Conservation (phyloP, 495 filamentous ascomycete genomes). For the Xylaria bambusicola region DNA sequence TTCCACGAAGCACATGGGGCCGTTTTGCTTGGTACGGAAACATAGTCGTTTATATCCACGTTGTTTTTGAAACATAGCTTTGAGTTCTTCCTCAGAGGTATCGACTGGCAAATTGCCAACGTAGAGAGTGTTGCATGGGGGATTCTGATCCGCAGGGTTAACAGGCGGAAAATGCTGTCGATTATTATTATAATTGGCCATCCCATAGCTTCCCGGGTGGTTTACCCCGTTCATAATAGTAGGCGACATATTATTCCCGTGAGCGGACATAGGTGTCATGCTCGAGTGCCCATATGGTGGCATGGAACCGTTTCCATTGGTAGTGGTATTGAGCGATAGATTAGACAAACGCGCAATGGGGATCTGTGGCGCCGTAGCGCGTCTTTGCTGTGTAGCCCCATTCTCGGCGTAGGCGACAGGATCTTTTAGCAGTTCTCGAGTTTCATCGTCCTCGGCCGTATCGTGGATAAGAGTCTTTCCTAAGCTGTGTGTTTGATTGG, state of each 20-base stretch:
- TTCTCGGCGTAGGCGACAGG: constrained; percentile 82
- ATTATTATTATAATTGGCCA: constrained; percentile 51
- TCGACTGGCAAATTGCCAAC: constrained; percentile 94
- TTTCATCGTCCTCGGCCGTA: constrained; percentile 76
- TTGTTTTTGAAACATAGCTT: constrained; percentile 90
- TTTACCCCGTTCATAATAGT: constrained; percentile 49
- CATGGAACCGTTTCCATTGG: constrained; percentile 48
- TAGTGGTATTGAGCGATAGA: constrained; percentile 64
- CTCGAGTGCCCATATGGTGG: constrained; percentile 52
- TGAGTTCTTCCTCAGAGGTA: constrained; percentile 94
- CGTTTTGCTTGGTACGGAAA: constrained; percentile 97
- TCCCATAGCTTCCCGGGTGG: constrained; percentile 53
- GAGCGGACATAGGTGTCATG: constrained; percentile 47
- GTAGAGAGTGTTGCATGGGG: constrained; percentile 96
- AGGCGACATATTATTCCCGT: constrained; percentile 63
- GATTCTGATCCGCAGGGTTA: constrained; percentile 96
- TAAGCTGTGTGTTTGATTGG: constrained; percentile 67
- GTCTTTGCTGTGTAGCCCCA: constrained; percentile 62
- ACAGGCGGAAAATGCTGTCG: constrained; percentile 77
- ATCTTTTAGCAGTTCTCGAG: constrained; percentile 79
- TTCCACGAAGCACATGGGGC: constrained; percentile 99
- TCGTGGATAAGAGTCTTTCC: constrained; percentile 88
- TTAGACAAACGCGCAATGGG: constrained; percentile 70
- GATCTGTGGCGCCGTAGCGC: constrained; percentile 73
- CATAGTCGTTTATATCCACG: constrained; percentile 95